Evolutionary conservation across 139 green algal genomes (phyloP), one percentile per base, ranked within the genome.

Genomic region (Picochlorum sp.): DNA sequence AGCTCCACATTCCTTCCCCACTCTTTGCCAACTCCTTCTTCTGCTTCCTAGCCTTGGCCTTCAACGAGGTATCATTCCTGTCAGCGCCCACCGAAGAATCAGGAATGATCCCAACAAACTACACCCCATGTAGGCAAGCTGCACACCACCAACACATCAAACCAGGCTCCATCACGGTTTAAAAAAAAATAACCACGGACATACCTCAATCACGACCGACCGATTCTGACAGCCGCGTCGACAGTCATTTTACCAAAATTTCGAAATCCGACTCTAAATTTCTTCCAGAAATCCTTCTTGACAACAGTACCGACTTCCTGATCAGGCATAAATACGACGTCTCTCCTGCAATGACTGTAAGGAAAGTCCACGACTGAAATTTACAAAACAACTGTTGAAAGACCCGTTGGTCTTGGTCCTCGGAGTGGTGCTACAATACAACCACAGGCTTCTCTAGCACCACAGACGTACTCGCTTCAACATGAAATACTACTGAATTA

Each of bases 21-120:
- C 8, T 28, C 26, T 65, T 62, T 8, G 63, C 38, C 47, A 84
- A 54, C 49, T 74, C 57, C 49, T 80, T 83, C 30, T 75, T 81
- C 20, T 45, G 38, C 13, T 58, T 13, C 32, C 65, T 63, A 26
- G 58, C 38, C 61, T 57, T 45, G 28, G 58, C 30, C 45, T 69
- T 74, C 26, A 44, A 41, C 41, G 61, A 69, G 59, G 67, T 72
- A 44, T 81, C 75, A 37, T 77, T 54, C 30, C 69, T 6, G 65
- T 76, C 7, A 81, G 45, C 1, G 72, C 52, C 75, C 75, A 81
- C 16, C 72, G 30, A 52, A 81, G 65, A 6, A 81, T 61, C 5
- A 79, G 64, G 23, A 57, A 73, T 37, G 71, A 77, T 14, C 67
- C 71, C 14, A 80, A 38, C 62, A 81, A 55, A 51, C 52, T 70